phyloP scores from a whole-genome alignment of 768 basidiomycete species.

The Phaeolepiota aurea region DNA sequence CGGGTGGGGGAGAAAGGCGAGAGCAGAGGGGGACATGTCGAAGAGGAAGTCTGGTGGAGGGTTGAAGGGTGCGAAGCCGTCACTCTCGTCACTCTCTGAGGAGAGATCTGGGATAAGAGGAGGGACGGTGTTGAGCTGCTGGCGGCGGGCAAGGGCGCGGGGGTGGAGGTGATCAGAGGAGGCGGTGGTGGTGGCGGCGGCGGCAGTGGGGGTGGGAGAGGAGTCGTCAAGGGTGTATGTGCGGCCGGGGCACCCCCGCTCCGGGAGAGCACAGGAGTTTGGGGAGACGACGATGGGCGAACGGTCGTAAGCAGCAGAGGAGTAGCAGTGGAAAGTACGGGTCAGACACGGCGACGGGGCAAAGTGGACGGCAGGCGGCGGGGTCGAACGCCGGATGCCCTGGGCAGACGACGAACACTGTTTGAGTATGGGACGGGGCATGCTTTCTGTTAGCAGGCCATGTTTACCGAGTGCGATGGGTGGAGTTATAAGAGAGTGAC shows the following conservation, averaged over 20 bases:
- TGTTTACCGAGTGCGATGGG: not conserved
- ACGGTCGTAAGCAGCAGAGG: conserved; percentile 65
- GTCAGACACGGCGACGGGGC: conserved; percentile 46
- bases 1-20: conserved; percentile 29
- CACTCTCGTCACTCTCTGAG: conserved; percentile 59
- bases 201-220: too few relatives aligned
- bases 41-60: conserved; percentile 10
- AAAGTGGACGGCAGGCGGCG: conserved; percentile 35
- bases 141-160: conserved; percentile 20
- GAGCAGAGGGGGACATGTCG: conserved; percentile 10
- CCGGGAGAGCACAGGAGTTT: conserved; percentile 70
- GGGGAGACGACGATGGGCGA: conserved; percentile 69
- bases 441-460: conserved; percentile 5
- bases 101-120: conserved; percentile 56
- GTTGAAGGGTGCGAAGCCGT: conserved; percentile 31
- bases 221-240: conserved; percentile 48
- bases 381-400: conserved; percentile 11
- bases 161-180: conserved; percentile 27
- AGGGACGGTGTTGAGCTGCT: conserved; percentile 24
- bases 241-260: conserved; percentile 67
- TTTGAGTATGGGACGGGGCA: conserved; percentile 56
- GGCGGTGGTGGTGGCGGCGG: conserved; percentile 7
- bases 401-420: conserved; percentile 24
- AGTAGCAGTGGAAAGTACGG: conserved; percentile 42
- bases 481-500: conserved; percentile 4